Base-by-base conservation (phyloP, 768 basidiomycete genomes). In the Amanita rubescens region DNA sequence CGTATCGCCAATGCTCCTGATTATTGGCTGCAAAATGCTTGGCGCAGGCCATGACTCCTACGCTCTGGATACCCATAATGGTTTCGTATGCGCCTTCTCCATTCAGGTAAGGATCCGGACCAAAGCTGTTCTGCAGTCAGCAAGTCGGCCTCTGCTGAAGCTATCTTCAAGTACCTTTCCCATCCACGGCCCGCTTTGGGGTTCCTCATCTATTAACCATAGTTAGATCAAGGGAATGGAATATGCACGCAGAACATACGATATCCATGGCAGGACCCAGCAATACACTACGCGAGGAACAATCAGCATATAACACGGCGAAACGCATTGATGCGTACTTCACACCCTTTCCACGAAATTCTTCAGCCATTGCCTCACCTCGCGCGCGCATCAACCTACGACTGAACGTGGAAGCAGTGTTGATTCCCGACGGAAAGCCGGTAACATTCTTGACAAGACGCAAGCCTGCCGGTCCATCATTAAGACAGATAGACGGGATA, bases 311-410 rank as follows among this genome's bases (percentile, higher is more conserved):
- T 30, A 33, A 17, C 39, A 2, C 11, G 20, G 25, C 27, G 11
- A 12, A 5, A 47, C 15, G n/a, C 7, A 7, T 11, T n/a, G 22
- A 10, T 17, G 48, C 53, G 27, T 19, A 67, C 67, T 68, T 59
- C 17, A 79, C 75, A 15, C 84, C 84, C 62, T 82, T 80, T 11
- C 71, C 77, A 19, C 73, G 67, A 63, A 79, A 81, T 62, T 87
- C 84, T 45, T 75, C 64, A 3, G 77, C 83, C 60, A 85, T 69
- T 0, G 80, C 79, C 14, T 67, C 62, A 6, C 78, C 82, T n/a
- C 82, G 70, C 41, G 71, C 66, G 49, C 75, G 72, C 71, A 84
- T 81, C 4, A 84, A 67, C 32, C 78, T 69, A 25, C 75, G 70
- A 59, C 82, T 74, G 58, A 73, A 76, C 30, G 70, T 70, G 11